A percentile compares a stretch with the other conserved stretches of the same genome.
Conservation (phyloP, 2,329 filamentous ascomycete species). For the Tetracladium maxilliforme region DNA sequence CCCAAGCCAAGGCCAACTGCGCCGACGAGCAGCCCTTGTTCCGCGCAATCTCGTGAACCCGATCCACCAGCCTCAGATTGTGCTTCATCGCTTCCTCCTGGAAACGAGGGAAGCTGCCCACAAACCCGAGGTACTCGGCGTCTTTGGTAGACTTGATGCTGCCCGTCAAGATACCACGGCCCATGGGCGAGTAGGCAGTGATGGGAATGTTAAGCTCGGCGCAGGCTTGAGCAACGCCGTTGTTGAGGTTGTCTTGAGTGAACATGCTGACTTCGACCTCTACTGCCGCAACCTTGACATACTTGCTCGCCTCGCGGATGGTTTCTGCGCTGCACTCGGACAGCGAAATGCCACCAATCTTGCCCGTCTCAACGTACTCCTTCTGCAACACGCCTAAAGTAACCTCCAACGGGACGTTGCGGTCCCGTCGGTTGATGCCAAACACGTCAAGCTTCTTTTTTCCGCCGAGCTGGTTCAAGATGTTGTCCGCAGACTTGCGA, state of each 20-base stretch:
- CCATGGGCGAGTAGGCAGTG: constrained; percentile 57
- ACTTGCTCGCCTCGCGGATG: constrained; percentile 16
- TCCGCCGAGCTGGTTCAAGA: constrained; percentile 25
- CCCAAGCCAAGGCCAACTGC: constrained; percentile 55
- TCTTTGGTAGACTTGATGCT: constrained; percentile 35
- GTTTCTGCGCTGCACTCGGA: constrained; percentile 19
- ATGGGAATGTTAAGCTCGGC: constrained; percentile 49
- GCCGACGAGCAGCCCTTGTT: constrained; percentile 43
- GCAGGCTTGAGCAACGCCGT: constrained; percentile 25
- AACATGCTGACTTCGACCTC: constrained; percentile 24
- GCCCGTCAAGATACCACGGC: constrained; percentile 42
- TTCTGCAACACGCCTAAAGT: constrained; percentile 14
- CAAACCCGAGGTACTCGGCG: constrained; percentile 33
- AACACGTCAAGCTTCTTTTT: constrained; percentile 35
- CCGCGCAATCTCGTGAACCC: constrained; percentile 40
- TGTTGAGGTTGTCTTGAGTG: constrained; percentile 11
- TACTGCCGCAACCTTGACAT: constrained; percentile 18
- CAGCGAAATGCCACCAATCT: constrained; percentile 20
- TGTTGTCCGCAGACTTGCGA: constrained; percentile 38
- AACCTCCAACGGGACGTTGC: constrained; percentile 17
- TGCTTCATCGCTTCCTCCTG: constrained; percentile 43
- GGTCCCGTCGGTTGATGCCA: constrained; percentile 31
- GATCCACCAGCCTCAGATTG: constrained; percentile 46
- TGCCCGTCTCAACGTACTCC: constrained; percentile 15
- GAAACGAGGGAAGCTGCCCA: constrained; percentile 36